Evolutionary conservation across 805 yeast species (phyloP).

Genomic region (Cyberlindnera xishuangbannaensis): DNA sequence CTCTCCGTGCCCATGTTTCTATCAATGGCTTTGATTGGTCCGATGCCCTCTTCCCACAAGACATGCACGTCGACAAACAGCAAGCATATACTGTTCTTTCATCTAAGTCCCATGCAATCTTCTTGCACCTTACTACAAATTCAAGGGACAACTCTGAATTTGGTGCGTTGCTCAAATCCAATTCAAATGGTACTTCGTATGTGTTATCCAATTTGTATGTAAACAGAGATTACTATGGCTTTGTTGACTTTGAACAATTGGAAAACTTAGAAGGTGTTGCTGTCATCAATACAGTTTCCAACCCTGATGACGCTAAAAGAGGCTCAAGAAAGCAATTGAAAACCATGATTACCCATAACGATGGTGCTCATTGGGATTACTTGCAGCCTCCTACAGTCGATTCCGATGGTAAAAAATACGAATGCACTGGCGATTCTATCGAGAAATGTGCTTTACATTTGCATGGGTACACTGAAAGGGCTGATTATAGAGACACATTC

Average conservation of each 20-base stretch:
- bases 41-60: conserved; percentile 71
- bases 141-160: conserved; percentile 44
- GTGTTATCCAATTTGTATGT: conserved; percentile 63
- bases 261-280: conserved; percentile 83
- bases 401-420: conserved; percentile 50
- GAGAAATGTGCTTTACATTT: conserved; percentile 72
- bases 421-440: conserved; percentile 45
- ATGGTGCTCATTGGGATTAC: conserved; percentile 83
- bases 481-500: conserved; percentile 75
- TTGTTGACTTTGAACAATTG: conserved; percentile 83
- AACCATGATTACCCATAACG: conserved; percentile 77
- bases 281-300: conserved; percentile 62
- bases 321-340: conserved; percentile 53
- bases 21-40: conserved; percentile 75
- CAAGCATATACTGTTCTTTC: conserved; percentile 78
- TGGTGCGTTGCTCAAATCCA: conserved; percentile 82
- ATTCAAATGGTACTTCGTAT: conserved; percentile 86
- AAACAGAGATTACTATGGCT: conserved; percentile 68
- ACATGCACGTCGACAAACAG: conserved; percentile 50
- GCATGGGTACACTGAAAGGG: conserved; percentile 88
- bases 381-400: conserved; percentile 65
- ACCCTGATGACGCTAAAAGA: conserved; percentile 38
- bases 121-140: conserved; percentile 76
- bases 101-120: conserved; percentile 63
- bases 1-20: conserved; percentile 66